Conservation (phyloP, 495 filamentous ascomycete genomes). For the Hyaloscypha bicolor region DNA sequence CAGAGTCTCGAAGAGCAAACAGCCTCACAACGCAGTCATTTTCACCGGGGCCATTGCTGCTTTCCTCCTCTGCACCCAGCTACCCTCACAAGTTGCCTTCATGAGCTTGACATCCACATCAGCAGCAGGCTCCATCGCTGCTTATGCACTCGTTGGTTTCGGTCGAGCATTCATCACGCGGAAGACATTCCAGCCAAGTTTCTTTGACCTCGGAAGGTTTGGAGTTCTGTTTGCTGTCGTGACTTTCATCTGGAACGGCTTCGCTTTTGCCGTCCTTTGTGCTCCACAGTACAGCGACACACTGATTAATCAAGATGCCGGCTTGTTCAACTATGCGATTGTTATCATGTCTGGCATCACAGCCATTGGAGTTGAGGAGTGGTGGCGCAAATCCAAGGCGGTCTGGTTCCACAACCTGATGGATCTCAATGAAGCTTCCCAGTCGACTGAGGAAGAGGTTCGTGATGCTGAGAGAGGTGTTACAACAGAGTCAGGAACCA, state of each 20-base stretch:
- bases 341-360: slow-evolving; percentile 44
- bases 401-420: slow-evolving; percentile 42
- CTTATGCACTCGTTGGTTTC: slow-evolving; percentile 41
- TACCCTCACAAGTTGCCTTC: slow-evolving; percentile 42
- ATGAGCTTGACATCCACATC: slow-evolving; percentile 40
- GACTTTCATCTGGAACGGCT: slow-evolving; percentile 43
- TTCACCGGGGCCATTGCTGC: slow-evolving; percentile 39
- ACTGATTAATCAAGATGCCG: slow-evolving; percentile 34
- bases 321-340: slow-evolving; percentile 42
- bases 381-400: slow-evolving; percentile 40
- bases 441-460: background rate
- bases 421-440: slow-evolving; percentile 15
- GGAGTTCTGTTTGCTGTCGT: slow-evolving; percentile 38
- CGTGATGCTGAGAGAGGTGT: slow-evolving; percentile 1
- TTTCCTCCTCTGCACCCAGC: slow-evolving; percentile 40
- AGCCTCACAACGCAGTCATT: slow-evolving; percentile 43
- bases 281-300: slow-evolving; percentile 38
- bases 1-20: slow-evolving; percentile 40
- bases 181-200: slow-evolving; percentile 21
- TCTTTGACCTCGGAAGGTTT: slow-evolving; percentile 39
- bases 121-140: slow-evolving; percentile 41
- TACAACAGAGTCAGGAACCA: background rate
- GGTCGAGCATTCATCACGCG: slow-evolving; percentile 38
- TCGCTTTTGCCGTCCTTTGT: slow-evolving; percentile 41
- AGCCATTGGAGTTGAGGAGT: slow-evolving; percentile 37